phyloP scores from a whole-genome alignment of 805 yeast species.

The Candida hispaniensis region DNA sequence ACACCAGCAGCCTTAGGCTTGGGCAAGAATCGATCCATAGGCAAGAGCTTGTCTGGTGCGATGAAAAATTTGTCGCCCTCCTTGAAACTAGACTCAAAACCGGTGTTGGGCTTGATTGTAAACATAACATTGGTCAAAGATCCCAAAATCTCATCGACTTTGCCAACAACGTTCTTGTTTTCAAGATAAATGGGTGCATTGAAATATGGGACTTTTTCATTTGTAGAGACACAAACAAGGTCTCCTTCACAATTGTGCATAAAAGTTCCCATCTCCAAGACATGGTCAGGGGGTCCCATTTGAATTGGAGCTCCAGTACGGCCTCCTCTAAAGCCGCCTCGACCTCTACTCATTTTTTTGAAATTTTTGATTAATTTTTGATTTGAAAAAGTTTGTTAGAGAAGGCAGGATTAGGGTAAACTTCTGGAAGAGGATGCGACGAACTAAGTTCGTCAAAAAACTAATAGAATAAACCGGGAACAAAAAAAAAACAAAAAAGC shows the following conservation, averaged over 20 bases:
- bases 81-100: conserved; percentile 85
- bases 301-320: conserved; percentile 63
- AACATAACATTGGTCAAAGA: conserved; percentile 96
- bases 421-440: too few species aligned
- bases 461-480: too few species aligned
- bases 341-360: conserved; percentile 49
- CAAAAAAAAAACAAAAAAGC: too few species aligned
- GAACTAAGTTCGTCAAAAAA: too few species aligned
- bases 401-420: too few species aligned
- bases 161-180: conserved; percentile 92
- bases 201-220: conserved; percentile 91
- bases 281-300: conserved; percentile 94
- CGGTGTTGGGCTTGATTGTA: conserved; percentile 93
- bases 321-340: conserved; percentile 57
- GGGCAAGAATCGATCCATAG: conserved; percentile 93
- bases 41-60: conserved; percentile 89
- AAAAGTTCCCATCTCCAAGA: conserved; percentile 91
- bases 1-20: conserved; percentile 88
- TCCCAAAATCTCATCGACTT: conserved; percentile 96
- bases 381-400: too few species aligned
- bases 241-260: conserved; percentile 93
- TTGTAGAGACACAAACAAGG: conserved; percentile 89
- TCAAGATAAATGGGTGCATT: conserved; percentile 97
- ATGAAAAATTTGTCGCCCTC: conserved; percentile 93
- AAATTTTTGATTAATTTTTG: conserved; percentile 10